Base-by-base conservation (phyloP, 805 yeast genomes). In the Isabelozyma rhagii region DNA sequence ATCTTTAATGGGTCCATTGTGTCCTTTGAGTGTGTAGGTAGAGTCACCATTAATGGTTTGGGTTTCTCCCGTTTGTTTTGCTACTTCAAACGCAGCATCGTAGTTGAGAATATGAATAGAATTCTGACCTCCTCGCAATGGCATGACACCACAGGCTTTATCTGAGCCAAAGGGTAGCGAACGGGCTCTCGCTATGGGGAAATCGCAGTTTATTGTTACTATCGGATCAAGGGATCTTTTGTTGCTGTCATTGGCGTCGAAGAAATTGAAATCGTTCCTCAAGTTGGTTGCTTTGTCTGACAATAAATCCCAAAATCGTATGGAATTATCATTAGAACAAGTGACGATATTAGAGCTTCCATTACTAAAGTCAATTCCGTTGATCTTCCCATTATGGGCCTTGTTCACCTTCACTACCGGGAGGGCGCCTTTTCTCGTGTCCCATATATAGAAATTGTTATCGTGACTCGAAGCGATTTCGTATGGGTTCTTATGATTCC, bases 131-230 rank as follows among this genome's bases (percentile, higher is more conserved):
- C 97, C 97, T 45, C 96, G 71, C 50, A 88, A 75, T 0, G 99
- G 99, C 88, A 91, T 87, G 2, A 94, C 81, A 6, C 94, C 89
- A 62, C 93, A 88, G 1, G 96, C 86, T 42, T 61, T 61, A 42
- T 74, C 78, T 34, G 79, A 76, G 0, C 98, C 98, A 71, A 90
- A 90, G 0, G 98, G 99, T 38, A 92, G 72, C 50, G 85, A 84
- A 44, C 98, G 71, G 0, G 97, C 96, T 53, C 96, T 77, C 71
- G 96, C 84, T 1, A 94, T 89, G 0, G 98, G 97, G 63, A 85
- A 93, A 41, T 80, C 87, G 0, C 97, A 83, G 8, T 73, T 64
- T 0, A 93, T 79, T 0, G 85, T 80, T 34, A 80, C 80, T 5
- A 75, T 68, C 0, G 96, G 89, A 9, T 66, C 67, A 2, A 57